Evolutionary conservation across 169 alveolate genomes (phyloP), one percentile per base, ranked within the genome.

Genomic region (Nephromyces sp.): DNA sequence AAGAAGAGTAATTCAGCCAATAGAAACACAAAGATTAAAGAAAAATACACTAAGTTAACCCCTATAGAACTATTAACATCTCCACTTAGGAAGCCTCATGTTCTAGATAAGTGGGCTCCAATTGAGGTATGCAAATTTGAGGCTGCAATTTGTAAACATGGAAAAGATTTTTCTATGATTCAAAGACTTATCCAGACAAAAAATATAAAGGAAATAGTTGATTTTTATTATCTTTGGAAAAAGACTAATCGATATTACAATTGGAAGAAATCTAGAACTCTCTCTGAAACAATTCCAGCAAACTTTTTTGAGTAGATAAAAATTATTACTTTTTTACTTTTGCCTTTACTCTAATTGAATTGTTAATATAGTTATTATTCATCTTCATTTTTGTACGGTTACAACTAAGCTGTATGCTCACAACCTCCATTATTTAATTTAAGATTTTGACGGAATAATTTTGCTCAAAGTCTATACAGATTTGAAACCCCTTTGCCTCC

Each of bases 71-170:
- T 82, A 1, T 66, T 82, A 22, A 74, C 84, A 15, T 79, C 80
- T 32, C 88, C 86, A 6, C 52, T 79, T 22, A 57, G 88, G 24
- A 75, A 72, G 32, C 72, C 53, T n/a, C 84, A 87, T 33, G 84
- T 85, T 31, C 52, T 87, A 28, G 93, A 87, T 64, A 81, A 84
- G 65, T 87, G 93, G 93, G 93, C 92, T 1, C 93, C 93, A n/a
- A 83, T 86, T 34, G 93, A 87, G 52, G 82, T 87, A 15, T 86
- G 83, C 3, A 78, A 86, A 21, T 87, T 87, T 70, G 93, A 87
- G 71, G 81, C 88, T 15, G 93, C 84, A 4, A 80, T 87, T 51
- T 87, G 89, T 33, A 84, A 81, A 61, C 79, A 86, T 72, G 93
- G 93, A 31, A 87, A 87, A 33, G 93, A 87, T 66, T 87, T 87